Percentiles rank a stretch among this genome's conserved stretches.
Conservation (phyloP, 2,329 filamentous ascomycete genomes). For the Alternaria conjuncta region DNA sequence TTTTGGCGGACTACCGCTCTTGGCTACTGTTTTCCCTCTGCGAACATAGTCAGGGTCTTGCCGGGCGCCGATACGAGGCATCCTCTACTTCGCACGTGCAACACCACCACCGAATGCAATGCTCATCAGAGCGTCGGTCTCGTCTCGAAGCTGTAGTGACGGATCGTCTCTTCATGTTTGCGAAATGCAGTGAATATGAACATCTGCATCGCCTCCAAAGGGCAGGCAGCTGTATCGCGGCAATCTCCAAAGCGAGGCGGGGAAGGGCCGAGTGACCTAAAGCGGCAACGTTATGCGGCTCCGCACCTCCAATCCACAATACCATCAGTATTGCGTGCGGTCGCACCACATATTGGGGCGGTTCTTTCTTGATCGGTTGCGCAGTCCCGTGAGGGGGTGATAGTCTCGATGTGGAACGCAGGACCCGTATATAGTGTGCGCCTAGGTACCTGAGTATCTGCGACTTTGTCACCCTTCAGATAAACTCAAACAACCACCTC, state of each 20-base stretch:
- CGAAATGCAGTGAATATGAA: neutral
- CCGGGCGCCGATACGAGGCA: neutral
- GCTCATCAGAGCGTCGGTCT: neutral
- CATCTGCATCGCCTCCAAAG: neutral
- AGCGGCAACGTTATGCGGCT: conserved; percentile 20
- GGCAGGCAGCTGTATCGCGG: neutral
- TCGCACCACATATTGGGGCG: conserved; percentile 13
- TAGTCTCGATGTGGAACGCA: neutral
- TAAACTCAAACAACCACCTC: neutral
- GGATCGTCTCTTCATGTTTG: neutral
- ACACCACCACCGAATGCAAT: neutral
- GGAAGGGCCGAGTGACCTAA: conserved; percentile 20
- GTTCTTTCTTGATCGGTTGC: conserved; percentile 9
- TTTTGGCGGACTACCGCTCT: neutral
- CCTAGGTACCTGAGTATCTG: neutral
- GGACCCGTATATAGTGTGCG: conserved; percentile 3
- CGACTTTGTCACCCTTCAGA: neutral
- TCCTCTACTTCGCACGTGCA: neutral
- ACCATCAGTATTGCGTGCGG: conserved; percentile 5
- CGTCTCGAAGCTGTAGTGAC: neutral
- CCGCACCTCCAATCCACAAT: conserved; percentile 18
- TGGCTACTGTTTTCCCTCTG: neutral
- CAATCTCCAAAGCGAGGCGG: conserved; percentile 4
- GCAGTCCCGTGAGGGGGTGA: conserved; percentile 18
- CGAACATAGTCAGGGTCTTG: too few species aligned